phyloP scores from a whole-genome alignment of 1,139 yeast species.

The Kodamaea plutei region DNA sequence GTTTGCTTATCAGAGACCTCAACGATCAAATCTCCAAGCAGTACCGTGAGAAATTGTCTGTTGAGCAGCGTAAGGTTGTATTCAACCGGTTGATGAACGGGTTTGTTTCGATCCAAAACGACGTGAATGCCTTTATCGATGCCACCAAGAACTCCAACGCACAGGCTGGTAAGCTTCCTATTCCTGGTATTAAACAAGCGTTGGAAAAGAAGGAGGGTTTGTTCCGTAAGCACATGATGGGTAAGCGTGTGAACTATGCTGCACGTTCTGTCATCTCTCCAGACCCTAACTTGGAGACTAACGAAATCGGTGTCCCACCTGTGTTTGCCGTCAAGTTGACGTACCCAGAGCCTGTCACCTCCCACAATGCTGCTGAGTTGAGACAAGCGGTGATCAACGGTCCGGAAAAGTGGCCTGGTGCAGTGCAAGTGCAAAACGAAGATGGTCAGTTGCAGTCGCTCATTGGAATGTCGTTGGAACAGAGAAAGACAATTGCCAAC shows the following conservation, averaged over 20 bases:
- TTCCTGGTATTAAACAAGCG: constrained; percentile 96
- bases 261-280: constrained; percentile 99
- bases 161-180: constrained; percentile 65
- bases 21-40: constrained; percentile 69
- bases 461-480: constrained; percentile 86
- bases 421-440: constrained; percentile 91
- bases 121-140: constrained; percentile 91
- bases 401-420: constrained; percentile 99
- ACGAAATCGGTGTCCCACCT: constrained; percentile 98
- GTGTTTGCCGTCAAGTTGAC: constrained; percentile 94
- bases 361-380: constrained; percentile 83
- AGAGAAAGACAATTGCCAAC: constrained; percentile 93
- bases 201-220: constrained; percentile 98
- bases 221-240: constrained; percentile 99
- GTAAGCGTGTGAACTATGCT: constrained; percentile 97
- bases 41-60: constrained; percentile 61
- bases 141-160: constrained; percentile 82
- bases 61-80: constrained; percentile 62
- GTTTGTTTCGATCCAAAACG: constrained; percentile 91
- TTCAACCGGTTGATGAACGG: constrained; percentile 93
- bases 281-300: constrained; percentile 96
- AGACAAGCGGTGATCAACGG: constrained; percentile 96
- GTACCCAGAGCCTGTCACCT: constrained; percentile 98
- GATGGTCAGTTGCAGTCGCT: constrained; percentile 86
- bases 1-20: constrained; percentile 79